phyloP scores from a whole-genome alignment of 352 stramenopile genomes.

The Peronospora tabacina region DNA sequence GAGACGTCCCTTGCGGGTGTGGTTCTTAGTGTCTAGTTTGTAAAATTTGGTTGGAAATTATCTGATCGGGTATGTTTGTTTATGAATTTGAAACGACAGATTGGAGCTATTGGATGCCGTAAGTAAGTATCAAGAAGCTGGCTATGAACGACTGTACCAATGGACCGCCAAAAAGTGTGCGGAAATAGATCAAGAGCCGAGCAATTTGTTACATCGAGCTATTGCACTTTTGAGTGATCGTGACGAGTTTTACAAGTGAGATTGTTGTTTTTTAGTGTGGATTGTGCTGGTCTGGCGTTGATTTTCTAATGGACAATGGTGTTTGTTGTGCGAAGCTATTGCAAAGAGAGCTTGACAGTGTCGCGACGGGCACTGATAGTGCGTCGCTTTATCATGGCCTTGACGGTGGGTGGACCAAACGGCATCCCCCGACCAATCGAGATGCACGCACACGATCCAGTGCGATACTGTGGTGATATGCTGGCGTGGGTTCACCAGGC shows the following conservation, averaged over 20 bases:
- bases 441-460: conserved; percentile 79
- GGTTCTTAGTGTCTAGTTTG: background rate
- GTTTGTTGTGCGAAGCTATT: conserved; percentile 40
- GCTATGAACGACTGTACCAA: conserved; percentile 80
- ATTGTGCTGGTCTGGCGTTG: background rate
- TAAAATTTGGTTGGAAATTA: background rate
- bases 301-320: background rate
- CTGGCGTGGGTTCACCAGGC: conserved; percentile 84
- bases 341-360: conserved; percentile 64
- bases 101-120: conserved; percentile 85
- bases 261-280: background rate
- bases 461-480: conserved; percentile 87
- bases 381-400: conserved; percentile 63
- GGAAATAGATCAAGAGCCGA: conserved; percentile 59
- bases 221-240: conserved; percentile 58
- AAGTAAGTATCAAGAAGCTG: conserved; percentile 73
- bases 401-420: conserved; percentile 66
- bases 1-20: conserved; percentile 40
- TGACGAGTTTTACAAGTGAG: conserved; percentile 71
- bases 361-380: conserved; percentile 52
- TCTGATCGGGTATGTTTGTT: background rate
- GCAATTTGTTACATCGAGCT: conserved; percentile 52
- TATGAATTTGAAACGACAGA: conserved; percentile 16
- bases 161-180: conserved; percentile 81
- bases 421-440: conserved; percentile 79